These are phyloP conservation scores for Aspergillus biplanus DNA, from an alignment of 495 filamentous ascomycete genomes.

Conservation along the genomic window DNA sequence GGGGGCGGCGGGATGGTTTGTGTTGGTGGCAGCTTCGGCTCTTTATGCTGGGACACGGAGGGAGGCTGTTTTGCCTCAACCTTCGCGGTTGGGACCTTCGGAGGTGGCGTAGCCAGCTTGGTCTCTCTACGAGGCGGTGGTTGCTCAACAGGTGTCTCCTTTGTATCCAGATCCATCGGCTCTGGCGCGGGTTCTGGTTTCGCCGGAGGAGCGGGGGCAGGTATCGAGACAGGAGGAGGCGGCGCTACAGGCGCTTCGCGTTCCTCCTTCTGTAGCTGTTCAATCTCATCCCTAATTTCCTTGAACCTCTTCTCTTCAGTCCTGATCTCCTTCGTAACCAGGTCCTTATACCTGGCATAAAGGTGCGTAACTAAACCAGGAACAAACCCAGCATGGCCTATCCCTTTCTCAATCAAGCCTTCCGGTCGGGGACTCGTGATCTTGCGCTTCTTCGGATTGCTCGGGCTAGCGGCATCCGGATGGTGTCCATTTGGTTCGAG, in stretches of 20 bases:
- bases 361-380: constrained; percentile 70
- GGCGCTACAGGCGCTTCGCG: constrained; percentile 43
- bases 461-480: constrained; percentile 32
- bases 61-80: constrained; percentile 27
- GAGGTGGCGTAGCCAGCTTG: constrained; percentile 19
- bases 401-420: constrained; percentile 64
- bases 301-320: constrained; percentile 73
- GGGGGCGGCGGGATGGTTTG: constrained; percentile 16
- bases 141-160: constrained; percentile 26
- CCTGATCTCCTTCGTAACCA: constrained; percentile 68
- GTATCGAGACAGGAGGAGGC: constrained; percentile 12
- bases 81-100: background rate
- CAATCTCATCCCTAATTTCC: constrained; percentile 65
- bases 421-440: constrained; percentile 63
- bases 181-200: constrained; percentile 33
- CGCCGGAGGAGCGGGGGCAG: constrained; percentile 25
- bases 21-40: constrained; percentile 13
- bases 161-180: constrained; percentile 43
- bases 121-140: constrained; percentile 4
- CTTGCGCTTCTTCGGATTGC: constrained; percentile 72
- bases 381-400: constrained; percentile 66
- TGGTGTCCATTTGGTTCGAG: constrained; percentile 33
- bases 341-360: constrained; percentile 72
- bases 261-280: constrained; percentile 64
- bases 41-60: constrained; percentile 25